Evolutionary conservation across 257 asterid genomes (phyloP).

Genomic region (Capsicum rhomboideum): DNA sequence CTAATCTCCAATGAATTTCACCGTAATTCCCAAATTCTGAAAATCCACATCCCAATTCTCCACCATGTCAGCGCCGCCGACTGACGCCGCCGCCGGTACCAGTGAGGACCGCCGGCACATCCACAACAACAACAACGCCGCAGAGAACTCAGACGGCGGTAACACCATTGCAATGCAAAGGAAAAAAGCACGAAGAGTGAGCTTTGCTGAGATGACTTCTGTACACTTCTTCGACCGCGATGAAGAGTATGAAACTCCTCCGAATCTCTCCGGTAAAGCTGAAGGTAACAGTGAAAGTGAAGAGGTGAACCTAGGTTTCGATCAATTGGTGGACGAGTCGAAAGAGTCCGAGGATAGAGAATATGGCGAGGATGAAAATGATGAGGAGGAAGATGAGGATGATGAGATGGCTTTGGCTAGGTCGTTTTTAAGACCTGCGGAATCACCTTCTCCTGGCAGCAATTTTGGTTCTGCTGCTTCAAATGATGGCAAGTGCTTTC

Average conservation of each 20-base stretch:
- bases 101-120: conserved; percentile 25
- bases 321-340: conserved; percentile 17
- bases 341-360: conserved; percentile 30
- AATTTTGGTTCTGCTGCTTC: conserved; percentile 79
- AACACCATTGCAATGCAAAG: conserved; percentile 44
- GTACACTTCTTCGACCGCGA: conserved; percentile 88
- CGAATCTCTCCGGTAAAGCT: conserved; percentile 9
- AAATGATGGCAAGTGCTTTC: conserved; percentile 57
- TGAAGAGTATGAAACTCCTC: conserved; percentile 58
- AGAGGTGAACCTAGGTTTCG: conserved; percentile 25
- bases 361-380: conserved; percentile 15
- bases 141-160: conserved; percentile 56
- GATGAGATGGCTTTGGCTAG: conserved; percentile 44
- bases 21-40: background rate
- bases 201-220: conserved; percentile 94
- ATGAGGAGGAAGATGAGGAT: conserved; percentile 39
- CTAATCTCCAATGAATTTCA: background rate
- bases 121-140: background rate
- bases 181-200: conserved; percentile 86
- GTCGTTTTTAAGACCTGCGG: conserved; percentile 51
- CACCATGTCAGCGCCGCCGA: conserved; percentile 35
- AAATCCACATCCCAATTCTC: background rate
- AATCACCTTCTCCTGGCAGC: conserved; percentile 90
- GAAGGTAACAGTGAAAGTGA: conserved; percentile 10
- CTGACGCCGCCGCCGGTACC: conserved; percentile 2